A percentile compares a stretch with the other conserved stretches of the same genome.
Evolutionary conservation across 495 filamentous ascomycete genomes (phyloP).

Genomic region (Tuber brumale): DNA sequence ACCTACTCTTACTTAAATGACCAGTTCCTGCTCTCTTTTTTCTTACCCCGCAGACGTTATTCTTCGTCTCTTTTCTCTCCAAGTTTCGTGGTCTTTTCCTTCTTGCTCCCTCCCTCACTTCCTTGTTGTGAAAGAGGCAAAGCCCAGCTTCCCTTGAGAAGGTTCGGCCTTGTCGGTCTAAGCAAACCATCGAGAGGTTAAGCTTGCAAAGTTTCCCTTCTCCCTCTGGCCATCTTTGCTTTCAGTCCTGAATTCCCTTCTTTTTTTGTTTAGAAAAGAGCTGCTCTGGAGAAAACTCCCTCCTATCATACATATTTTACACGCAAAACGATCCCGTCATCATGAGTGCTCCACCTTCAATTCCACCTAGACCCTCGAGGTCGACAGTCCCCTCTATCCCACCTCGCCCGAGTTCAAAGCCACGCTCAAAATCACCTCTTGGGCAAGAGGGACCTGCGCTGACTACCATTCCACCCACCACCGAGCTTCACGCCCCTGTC

Average conservation of each 20-base stretch:
- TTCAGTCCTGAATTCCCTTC: background rate
- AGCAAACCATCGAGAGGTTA: background rate
- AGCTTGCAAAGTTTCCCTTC: slow-evolving; percentile 2
- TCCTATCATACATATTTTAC: slow-evolving; percentile 9
- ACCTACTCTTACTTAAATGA: slow-evolving; percentile 7
- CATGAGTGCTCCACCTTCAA: slow-evolving; percentile 53
- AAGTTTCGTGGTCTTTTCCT: background rate
- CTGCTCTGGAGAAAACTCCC: slow-evolving; percentile 10
- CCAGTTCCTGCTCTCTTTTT: slow-evolving; percentile 7
- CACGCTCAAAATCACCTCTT: slow-evolving; percentile 26
- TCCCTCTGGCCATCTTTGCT: background rate
- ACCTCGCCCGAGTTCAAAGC: slow-evolving; percentile 22
- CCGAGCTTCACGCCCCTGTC: slow-evolving; percentile 32
- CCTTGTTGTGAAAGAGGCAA: slow-evolving; percentile 1
- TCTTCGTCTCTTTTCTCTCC: background rate
- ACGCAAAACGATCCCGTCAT: slow-evolving; percentile 26
- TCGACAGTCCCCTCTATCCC: slow-evolving; percentile 44
- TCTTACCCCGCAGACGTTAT: background rate
- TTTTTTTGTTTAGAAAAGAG: slow-evolving; percentile 4
- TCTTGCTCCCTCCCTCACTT: background rate
- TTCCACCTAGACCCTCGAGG: slow-evolving; percentile 53
- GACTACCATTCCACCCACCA: slow-evolving; percentile 26
- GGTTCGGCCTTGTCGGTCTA: background rate
- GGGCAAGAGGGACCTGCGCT: slow-evolving; percentile 16
- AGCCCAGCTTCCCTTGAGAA: background rate